Evolutionary conservation across 2,329 filamentous ascomycete genomes (phyloP), one percentile per base, ranked within the genome.

Genomic region (Curvularia sp.): DNA sequence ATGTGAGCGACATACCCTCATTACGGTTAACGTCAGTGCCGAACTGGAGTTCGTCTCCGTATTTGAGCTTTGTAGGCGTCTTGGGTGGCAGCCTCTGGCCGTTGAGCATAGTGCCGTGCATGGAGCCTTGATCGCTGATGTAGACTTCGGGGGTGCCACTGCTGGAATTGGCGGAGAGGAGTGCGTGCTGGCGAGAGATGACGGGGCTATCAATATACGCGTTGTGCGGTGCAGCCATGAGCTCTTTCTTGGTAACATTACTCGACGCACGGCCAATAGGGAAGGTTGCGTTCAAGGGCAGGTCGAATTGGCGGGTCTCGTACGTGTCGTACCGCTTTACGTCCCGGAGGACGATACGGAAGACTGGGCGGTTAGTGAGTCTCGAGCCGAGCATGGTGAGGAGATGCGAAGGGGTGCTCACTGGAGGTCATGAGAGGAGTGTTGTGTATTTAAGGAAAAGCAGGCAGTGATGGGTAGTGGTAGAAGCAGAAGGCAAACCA

Each of bases 181-280:
- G 76, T 15, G 89, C 90, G 75, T 92, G 89, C 10, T 85, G 73
- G 44, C 89, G 82, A 24, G 89, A 91, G 81, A 92, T 89, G 35
- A 92, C 89, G 0, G 89, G 86, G 56, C 86, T 89, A 63, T 91
- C 85, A 58, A 91, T 89, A 82, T 83, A 91, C 15, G 82, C 86
- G 73, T 92, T 92, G 64, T 84, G 75, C 5, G 66, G 38, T 60
- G 76, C 71, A 65, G 80, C 72, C 53, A 75, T 70, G 41, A 80
- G 75, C 41, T 76, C 82, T 62, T 71, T 68, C 68, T 80, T 80
- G 64, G 64, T 46, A 5, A 69, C 61, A 53, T 75, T 78, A 53
- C 69, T 76, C 10, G 81, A 83, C 0, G 80, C 74, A 24, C 81
- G 80, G 33, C 80, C 80, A 62, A 83, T 75, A 22, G 66, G 66